A percentile compares a stretch with the other conserved stretches of the same genome.
These are phyloP conservation scores for Exserohilum rostratum DNA, from an alignment of 2,329 filamentous ascomycete genomes.

Conservation along the genomic window DNA sequence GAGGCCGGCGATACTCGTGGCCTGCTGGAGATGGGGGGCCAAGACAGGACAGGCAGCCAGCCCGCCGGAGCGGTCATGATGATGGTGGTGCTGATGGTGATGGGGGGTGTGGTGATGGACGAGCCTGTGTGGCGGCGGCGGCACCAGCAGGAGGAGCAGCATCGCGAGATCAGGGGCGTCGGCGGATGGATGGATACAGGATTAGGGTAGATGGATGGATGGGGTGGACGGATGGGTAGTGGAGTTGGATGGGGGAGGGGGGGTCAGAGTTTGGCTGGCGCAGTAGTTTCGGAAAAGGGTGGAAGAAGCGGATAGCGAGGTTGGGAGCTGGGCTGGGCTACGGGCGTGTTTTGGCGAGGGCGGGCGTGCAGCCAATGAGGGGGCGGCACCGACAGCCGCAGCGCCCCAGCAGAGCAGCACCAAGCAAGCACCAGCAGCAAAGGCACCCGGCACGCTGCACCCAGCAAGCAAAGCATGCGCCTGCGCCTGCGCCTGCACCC, in stretches of 20 bases:
- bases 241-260: constrained; percentile 2
- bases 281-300: constrained; percentile 40
- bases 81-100: too few species aligned
- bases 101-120: constrained; percentile 20
- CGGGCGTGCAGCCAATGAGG: constrained; percentile 18
- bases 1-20: constrained; percentile 21
- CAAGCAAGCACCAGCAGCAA: too few species aligned
- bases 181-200: not conserved
- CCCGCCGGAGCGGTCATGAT: not conserved
- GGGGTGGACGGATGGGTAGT: too few species aligned
- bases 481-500: not conserved
- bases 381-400: not conserved
- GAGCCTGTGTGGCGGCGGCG: constrained; percentile 12
- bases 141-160: constrained; percentile 16
- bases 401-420: not conserved
- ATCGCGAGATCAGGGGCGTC: constrained; percentile 33
- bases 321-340: constrained; percentile 22
- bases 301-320: constrained; percentile 23
- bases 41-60: constrained; percentile 8
- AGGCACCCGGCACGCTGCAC: too few species aligned
- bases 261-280: constrained; percentile 37
- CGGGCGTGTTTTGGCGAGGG: constrained; percentile 19
- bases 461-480: too few species aligned
- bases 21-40: constrained; percentile 10
- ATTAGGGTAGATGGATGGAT: not conserved